These are phyloP conservation scores for Brettanomyces sp. DNA, from an alignment of 805 yeast species.

Conservation along the genomic window DNA sequence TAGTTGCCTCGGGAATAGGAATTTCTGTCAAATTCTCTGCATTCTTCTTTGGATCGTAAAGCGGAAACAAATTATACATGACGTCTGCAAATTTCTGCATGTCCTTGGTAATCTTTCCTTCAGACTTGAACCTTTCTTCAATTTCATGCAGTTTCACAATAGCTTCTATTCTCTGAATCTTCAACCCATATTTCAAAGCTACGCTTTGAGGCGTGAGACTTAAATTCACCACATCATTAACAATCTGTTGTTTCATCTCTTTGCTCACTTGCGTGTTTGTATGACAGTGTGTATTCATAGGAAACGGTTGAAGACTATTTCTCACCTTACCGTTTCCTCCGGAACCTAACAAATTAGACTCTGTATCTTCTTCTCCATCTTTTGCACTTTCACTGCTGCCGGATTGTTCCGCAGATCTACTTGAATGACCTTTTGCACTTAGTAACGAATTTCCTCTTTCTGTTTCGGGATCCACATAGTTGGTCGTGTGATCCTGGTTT, in stretches of 20 bases:
- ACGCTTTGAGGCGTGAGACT: conserved; percentile 58
- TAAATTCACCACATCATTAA: conserved; percentile 37
- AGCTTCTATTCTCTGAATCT: conserved; percentile 87
- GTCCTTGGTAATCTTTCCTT: conserved; percentile 47
- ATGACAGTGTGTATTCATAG: conserved; percentile 57
- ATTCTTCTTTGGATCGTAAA: conserved; percentile 38
- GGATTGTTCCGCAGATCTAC: conserved; percentile 11
- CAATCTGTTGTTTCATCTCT: conserved; percentile 51
- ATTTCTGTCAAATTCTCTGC: conserved; percentile 87
- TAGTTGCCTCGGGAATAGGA: conserved; percentile 79
- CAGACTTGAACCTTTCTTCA: conserved; percentile 50
- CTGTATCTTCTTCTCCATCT: conserved; percentile 4
- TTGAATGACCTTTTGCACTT: conserved; percentile 7
- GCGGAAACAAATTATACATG: conserved; percentile 77
- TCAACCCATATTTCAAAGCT: conserved; percentile 70
- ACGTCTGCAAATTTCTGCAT: conserved; percentile 47
- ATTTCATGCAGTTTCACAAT: conserved; percentile 56
- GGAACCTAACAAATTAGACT: background rate
- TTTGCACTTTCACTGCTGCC: conserved; percentile 5
- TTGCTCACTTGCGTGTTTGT: conserved; percentile 56
- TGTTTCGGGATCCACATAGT: conserved; percentile 52
- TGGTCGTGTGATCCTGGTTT: conserved; percentile 59
- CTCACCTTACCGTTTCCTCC: conserved; percentile 5
- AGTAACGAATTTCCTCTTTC: conserved; percentile 32
- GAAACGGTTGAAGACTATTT: conserved; percentile 65